Base-by-base conservation (phyloP, 1,284 basidiomycete genomes). In the Thelephora terrestris region DNA sequence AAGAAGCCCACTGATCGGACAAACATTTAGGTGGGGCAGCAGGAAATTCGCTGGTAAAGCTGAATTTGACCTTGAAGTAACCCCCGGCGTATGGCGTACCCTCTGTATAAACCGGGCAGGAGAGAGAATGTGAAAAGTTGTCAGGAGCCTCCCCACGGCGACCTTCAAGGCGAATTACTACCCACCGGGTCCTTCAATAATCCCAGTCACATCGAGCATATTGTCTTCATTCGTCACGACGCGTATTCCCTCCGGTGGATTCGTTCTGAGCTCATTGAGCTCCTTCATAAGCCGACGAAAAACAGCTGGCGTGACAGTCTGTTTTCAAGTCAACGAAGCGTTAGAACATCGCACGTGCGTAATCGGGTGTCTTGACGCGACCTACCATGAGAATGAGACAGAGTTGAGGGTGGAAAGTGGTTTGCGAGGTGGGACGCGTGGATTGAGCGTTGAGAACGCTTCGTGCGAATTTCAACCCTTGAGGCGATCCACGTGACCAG, bases 31-130 rank as follows among this genome's bases (percentile, higher is more conserved):
- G 92, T 48, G 92, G 92, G 36, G 83, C 79, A 43, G 87, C 81
- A 39, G 92, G 92, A 61, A 92, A 96, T 64, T 95, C 91, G 53
- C 89, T 81, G 1, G 81, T 85, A 63, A 95, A 95, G 56, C 76
- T 77, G 68, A 96, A 95, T 60, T 80, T 81, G 50, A 96, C 80
- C 56, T 73, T 79, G 67, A 94, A 95, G 71, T 91, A 94, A 16
- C 92, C 92, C 39, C 88, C 90, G 49, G 86, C 79, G 64, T 95
- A 97, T 0, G 93, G 93, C 32, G 93, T 96, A 25, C 87, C 86
- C 61, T 86, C 88, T 90, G 61, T 29, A n/a, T 25, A 24, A 32
- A 29, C 16, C 18, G 38, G 3, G 12, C 37, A 17, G n/a, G 37
- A 4, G 12, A 38, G 37, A 47, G 37, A 16, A 45, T 45, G 42